Evolutionary conservation across 331 rosid species (phyloP), one percentile per base, ranked within the genome.

Genomic region (Quercus tomentella): DNA sequence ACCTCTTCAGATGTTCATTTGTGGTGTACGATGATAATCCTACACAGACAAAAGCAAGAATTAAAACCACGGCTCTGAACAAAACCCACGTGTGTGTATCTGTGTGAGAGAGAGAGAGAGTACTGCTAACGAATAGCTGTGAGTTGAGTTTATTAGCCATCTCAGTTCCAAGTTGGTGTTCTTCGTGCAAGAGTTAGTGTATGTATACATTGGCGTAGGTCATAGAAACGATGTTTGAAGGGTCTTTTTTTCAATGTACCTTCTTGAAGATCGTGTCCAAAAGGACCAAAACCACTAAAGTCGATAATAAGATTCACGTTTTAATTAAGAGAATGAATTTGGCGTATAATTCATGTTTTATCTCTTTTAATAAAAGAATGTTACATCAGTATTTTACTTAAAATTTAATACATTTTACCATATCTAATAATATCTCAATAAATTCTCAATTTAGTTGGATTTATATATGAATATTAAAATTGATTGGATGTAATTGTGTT

Each of bases 11-110:
- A 15, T 60, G 86, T 7, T 88, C 89, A 16, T 49, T 70, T 11
- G 93, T 84, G 4, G 85, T 85, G 89, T 73, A 89, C 25, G 81
- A 92, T 17, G 97, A 92, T 58, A 91, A 79, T 80, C 97, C 98
- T 92, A 78, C 6, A 35, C 23, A 72, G 61, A 22, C 45, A 49
- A 65, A 83, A 76, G 12, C 20, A 57, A 54, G 49, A 69, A 14
- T 61, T 16, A 81, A 60, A 16, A 68, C 37, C 26, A 55, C 4
- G 55, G 56, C 18, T 43, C 25, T 26, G 4, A 12, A 73, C 5
- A 0, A 12, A 25, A 35, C 20, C 16, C 5, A 52, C 54, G 0
- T 49, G 17, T 45, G 52, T 45, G 14, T 22, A 18, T 1, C 28
- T 35, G 74, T 35, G 41, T 6, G 52, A 2, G 55, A 31, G 31